A percentile compares a stretch with the other conserved stretches of the same genome.
These are phyloP conservation scores for Oryza brachyantha DNA, from an alignment of 176 grass and related monocot species.

Conservation along the genomic window DNA sequence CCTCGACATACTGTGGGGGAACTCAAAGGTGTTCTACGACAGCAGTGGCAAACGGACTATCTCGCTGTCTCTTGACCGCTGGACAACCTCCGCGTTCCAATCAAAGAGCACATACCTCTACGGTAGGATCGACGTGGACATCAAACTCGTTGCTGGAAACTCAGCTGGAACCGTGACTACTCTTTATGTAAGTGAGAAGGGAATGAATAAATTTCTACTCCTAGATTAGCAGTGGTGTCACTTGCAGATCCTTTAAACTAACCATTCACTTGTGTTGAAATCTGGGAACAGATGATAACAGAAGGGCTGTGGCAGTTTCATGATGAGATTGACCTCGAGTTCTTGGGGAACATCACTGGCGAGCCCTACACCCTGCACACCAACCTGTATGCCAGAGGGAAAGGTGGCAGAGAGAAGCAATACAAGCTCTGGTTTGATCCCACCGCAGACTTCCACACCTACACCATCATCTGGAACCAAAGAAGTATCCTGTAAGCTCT, in stretches of 20 bases:
- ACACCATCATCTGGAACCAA: conserved; percentile 61
- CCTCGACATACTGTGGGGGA: conserved; percentile 48
- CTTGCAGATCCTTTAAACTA: conserved; percentile 28
- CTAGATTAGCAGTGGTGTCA: neutral
- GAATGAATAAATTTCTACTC: neutral
- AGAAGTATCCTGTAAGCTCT: conserved; percentile 51
- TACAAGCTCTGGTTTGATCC: conserved; percentile 75
- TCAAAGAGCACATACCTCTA: conserved; percentile 56
- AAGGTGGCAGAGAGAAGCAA: conserved; percentile 57
- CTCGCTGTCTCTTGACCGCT: conserved; percentile 40
- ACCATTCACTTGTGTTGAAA: conserved; percentile 18
- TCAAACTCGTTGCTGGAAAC: conserved; percentile 57
- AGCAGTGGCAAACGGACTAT: conserved; percentile 31
- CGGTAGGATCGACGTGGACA: conserved; percentile 53
- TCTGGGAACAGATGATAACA: conserved; percentile 39
- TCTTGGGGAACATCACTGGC: conserved; percentile 57
- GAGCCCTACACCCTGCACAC: conserved; percentile 74
- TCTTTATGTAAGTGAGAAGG: conserved; percentile 57
- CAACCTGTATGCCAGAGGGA: conserved; percentile 64
- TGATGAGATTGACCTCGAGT: conserved; percentile 77
- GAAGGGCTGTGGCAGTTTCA: conserved; percentile 35
- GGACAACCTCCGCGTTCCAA: conserved; percentile 32
- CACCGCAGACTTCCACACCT: conserved; percentile 69
- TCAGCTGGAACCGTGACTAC: conserved; percentile 71
- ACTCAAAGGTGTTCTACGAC: neutral